phyloP scores from a whole-genome alignment of 192 early-diverging fungal species.

The Helicostylum pulchrum region DNA sequence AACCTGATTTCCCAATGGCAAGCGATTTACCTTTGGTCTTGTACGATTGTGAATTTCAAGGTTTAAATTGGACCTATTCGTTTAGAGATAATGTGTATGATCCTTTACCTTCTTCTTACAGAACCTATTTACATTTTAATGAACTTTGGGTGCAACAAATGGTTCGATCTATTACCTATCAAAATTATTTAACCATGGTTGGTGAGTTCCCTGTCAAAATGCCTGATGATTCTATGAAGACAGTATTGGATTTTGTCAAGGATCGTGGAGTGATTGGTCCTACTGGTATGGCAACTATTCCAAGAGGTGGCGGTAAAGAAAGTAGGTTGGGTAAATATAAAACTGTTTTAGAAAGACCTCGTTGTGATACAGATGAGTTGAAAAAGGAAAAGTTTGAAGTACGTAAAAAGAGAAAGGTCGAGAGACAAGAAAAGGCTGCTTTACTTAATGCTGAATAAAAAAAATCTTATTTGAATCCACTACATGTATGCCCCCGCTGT shows the following conservation, averaged over 20 bases:
- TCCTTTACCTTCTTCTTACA: slow-evolving; percentile 29
- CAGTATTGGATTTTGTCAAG: slow-evolving; percentile 5
- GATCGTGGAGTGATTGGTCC: neutral
- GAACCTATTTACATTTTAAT: slow-evolving; percentile 45
- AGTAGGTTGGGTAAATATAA: slow-evolving; percentile 20
- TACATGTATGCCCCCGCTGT: too few species aligned
- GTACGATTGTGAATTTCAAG: slow-evolving; percentile 78
- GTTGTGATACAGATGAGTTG: slow-evolving; percentile 35
- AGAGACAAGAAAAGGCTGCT: neutral
- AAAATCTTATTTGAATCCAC: too few species aligned
- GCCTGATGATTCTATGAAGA: neutral
- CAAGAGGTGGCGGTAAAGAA: slow-evolving; percentile 31
- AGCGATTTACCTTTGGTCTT: slow-evolving; percentile 85
- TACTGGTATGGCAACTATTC: slow-evolving; percentile 15
- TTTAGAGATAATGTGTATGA: slow-evolving; percentile 27
- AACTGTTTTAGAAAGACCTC: slow-evolving; percentile 21
- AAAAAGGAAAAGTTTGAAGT: slow-evolving; percentile 35
- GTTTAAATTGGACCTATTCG: slow-evolving; percentile 59
- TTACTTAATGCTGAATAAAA: too few species aligned
- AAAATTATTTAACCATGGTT: slow-evolving; percentile 29
- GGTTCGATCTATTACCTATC: slow-evolving; percentile 45
- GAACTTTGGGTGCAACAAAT: slow-evolving; percentile 50
- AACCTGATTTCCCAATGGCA: slow-evolving; percentile 92
- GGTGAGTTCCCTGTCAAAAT: slow-evolving; percentile 10
- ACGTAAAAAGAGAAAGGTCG: slow-evolving; percentile 19